Conservation (phyloP, 1,284 basidiomycete genomes). For the Cryptococcus floricola region DNA sequence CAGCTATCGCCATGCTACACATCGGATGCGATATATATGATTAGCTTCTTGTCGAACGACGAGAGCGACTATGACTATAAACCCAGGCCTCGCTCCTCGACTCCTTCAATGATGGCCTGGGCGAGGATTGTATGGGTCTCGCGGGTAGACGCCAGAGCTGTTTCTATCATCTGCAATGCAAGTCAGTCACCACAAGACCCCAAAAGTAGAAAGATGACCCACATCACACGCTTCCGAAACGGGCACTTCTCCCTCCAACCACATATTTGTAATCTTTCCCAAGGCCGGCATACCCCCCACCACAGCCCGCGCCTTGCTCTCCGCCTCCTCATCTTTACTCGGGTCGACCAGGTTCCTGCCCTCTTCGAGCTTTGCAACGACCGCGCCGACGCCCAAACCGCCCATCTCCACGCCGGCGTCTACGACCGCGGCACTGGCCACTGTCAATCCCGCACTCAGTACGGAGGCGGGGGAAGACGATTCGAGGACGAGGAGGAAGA, state of each 20-base stretch:
- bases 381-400: conserved; percentile 42
- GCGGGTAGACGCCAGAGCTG: conserved; percentile 21
- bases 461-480: conserved; percentile 81
- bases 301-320: conserved; percentile 65
- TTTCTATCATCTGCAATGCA: conserved; percentile 36
- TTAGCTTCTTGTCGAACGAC: no score
- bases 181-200: not conserved
- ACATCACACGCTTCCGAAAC: conserved; percentile 35
- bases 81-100: conserved; percentile 12
- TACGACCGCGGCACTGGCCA: conserved; percentile 78
- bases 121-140: conserved; percentile 32
- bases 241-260: conserved; percentile 63
- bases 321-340: conserved; percentile 55
- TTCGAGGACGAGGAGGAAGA: conserved; percentile 87
- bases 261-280: conserved; percentile 75
- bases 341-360: conserved; percentile 69
- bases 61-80: no score
- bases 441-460: conserved; percentile 75
- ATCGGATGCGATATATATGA: no score
- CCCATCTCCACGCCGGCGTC: conserved; percentile 47
- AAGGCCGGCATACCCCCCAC: conserved; percentile 84
- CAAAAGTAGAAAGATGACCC: conserved; percentile 11
- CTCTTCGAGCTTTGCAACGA: conserved; percentile 28
- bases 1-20: no score
- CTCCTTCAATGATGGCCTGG: conserved; percentile 30